Base-by-base conservation (phyloP, 768 basidiomycete genomes). In the Kondoa subrosea region DNA sequence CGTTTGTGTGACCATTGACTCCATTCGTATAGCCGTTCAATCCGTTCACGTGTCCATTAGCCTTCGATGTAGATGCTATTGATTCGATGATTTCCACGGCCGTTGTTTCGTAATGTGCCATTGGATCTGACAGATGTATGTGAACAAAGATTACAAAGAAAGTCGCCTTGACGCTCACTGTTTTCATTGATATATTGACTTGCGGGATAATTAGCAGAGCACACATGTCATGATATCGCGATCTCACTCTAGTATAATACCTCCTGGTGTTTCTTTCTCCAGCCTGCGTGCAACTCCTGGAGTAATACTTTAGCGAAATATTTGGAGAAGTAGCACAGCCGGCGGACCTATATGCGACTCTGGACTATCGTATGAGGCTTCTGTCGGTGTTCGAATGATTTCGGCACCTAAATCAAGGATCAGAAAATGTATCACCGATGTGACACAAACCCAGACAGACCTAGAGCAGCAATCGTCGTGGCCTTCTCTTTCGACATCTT, bases 401-500 rank as follows among this genome's bases (percentile, higher is more conserved):
- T 91, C 87, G 1, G 95, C 95, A 2, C 95, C 74, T 72, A 68
- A 4, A 8, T 17, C 32, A 3, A 8, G 34, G 50, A 29, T 2
- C 17, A 17, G 3, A 8, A 4, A 1, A 27, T 34, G 2, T 4
- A 26, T 66, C 57, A 32, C 4, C 4, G 12, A 56, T 3, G 30
- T n/a, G 34, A 0, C 21, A 2, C 33, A 1, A 25, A 4, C 27
- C 64, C 57, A 27, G 21, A 14, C 25, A 26, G 29, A 70, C 70
- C 93, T 12, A 96, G 82, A 0, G 91, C 90, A 56, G 89, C 85
- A 31, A 99, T 81, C 27, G 89, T 83, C 0, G 89, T 89, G 78
- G 91, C 91, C 77, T 99, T 99, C 79, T 99, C 93, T 83, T 85
- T 77, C 2, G 89, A 91, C 93, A 96, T 97, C 80, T 96, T 96